A percentile compares a stretch with the other conserved stretches of the same genome.
Conservation (phyloP, 805 yeast species). For the Spathaspora arborariae region DNA sequence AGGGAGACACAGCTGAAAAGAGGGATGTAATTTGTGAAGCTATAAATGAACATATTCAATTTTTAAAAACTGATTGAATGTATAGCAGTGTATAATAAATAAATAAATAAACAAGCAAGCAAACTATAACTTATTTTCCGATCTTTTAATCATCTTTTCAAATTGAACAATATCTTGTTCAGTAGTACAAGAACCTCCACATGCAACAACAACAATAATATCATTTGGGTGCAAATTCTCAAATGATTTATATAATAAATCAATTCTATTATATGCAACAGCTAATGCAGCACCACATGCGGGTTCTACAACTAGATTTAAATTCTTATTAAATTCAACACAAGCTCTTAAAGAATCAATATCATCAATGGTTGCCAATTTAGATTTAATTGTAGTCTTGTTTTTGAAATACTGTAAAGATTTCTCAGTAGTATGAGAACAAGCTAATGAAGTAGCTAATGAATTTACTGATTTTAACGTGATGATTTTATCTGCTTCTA, state of each 20-base stretch:
- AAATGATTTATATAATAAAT: conserved; percentile 20
- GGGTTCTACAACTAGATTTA: conserved; percentile 56
- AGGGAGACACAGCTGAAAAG: conserved; percentile 14
- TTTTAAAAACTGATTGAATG: conserved; percentile 11
- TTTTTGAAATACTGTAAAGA: conserved; percentile 39
- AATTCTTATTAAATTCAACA: conserved; percentile 46
- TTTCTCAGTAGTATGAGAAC: conserved; percentile 50
- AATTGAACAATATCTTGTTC: conserved; percentile 7
- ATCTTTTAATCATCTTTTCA: conserved; percentile 7
- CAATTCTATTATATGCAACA: conserved; percentile 40
- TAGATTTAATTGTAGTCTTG: conserved; percentile 11
- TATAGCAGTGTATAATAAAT: neutral
- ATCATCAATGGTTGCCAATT: conserved; percentile 39
- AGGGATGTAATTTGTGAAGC: conserved; percentile 22
- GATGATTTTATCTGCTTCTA: conserved; percentile 43
- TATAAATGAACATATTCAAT: conserved; percentile 21
- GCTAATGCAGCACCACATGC: conserved; percentile 72
- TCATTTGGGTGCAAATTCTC: conserved; percentile 32
- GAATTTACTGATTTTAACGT: conserved; percentile 45
- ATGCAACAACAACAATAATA: conserved; percentile 51
- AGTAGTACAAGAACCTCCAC: conserved; percentile 37
- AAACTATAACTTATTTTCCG: conserved; percentile 9
- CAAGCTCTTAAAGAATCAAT: conserved; percentile 53
- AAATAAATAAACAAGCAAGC: neutral
- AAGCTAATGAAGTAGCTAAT: conserved; percentile 63